Evolutionary conservation across 495 filamentous ascomycete genomes (phyloP).

Genomic region (Talaromyces borbonicus): DNA sequence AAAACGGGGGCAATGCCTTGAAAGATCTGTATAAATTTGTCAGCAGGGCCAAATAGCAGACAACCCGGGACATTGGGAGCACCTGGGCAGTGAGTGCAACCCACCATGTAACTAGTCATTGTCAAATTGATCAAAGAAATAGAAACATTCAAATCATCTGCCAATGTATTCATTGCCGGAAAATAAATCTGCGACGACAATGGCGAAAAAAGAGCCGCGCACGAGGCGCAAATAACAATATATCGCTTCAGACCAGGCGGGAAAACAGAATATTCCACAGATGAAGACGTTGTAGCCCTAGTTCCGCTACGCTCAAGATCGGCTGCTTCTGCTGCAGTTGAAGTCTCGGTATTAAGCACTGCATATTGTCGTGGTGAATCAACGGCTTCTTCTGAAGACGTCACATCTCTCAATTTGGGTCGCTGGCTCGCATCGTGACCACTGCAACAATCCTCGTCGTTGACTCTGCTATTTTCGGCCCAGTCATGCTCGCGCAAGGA

Average conservation of each 20-base stretch:
- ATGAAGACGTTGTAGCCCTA: conserved; percentile 1
- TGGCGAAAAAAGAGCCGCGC: conserved; percentile 26
- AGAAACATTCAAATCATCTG: conserved; percentile 27
- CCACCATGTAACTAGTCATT: conserved; percentile 48
- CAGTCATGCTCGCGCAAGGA: neutral
- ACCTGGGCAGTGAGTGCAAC: neutral
- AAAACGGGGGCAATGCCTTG: conserved; percentile 51
- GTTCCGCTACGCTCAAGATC: conserved; percentile 5
- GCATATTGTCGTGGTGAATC: neutral
- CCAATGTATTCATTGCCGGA: conserved; percentile 27
- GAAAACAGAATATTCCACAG: conserved; percentile 5
- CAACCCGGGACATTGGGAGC: neutral
- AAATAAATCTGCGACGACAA: conserved; percentile 37
- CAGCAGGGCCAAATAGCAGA: too few species aligned
- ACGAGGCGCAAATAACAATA: conserved; percentile 12
- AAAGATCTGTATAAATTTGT: conserved; percentile 34
- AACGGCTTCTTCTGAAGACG: neutral
- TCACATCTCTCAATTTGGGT: too few species aligned
- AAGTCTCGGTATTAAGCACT: neutral
- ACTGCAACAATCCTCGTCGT: neutral
- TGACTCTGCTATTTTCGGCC: neutral
- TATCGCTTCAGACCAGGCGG: conserved; percentile 3
- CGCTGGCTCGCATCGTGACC: too few species aligned
- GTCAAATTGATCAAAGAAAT: conserved; percentile 35
- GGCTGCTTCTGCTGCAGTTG: neutral